Evolutionary conservation across 2,329 filamentous ascomycete genomes (phyloP).

Genomic region (Grosmannia clavigera): DNA sequence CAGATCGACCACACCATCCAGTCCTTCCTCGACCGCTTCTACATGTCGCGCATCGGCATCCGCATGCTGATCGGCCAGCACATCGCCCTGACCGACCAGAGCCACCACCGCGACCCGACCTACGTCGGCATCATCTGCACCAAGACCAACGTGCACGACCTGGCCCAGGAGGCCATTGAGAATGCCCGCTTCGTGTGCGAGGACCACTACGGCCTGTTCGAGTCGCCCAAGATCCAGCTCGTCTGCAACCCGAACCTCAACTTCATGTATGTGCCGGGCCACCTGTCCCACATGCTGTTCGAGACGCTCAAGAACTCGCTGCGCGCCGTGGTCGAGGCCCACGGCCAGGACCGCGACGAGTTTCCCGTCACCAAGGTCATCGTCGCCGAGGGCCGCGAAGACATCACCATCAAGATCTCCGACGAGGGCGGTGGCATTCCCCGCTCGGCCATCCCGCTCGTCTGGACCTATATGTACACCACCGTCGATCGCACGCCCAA

Average conservation of each 20-base stretch:
- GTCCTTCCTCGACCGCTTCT: conserved; percentile 94
- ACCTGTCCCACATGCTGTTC: conserved; percentile 98
- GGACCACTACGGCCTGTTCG: conserved; percentile 94
- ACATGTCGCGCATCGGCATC: conserved; percentile 98
- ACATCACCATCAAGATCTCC: conserved; percentile 97
- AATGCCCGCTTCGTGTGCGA: conserved; percentile 99
- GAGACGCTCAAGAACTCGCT: conserved; percentile 98
- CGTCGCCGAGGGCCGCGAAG: conserved; percentile 92
- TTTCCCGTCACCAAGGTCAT: conserved; percentile 97
- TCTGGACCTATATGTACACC: conserved; percentile 99
- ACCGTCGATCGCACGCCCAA: conserved; percentile 93
- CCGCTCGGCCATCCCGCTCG: conserved; percentile 80
- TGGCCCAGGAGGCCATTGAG: conserved; percentile 94
- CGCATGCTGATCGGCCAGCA: conserved; percentile 99
- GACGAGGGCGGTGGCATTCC: conserved; percentile 96
- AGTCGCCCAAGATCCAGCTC: conserved; percentile 90
- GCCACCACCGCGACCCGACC: conserved; percentile 74
- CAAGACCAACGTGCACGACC: conserved; percentile 89
- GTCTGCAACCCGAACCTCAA: conserved; percentile 88
- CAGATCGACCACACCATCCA: conserved; percentile 98
- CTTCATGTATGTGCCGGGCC: conserved; percentile 99
- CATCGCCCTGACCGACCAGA: conserved; percentile 91
- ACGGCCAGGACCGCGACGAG: conserved; percentile 88
- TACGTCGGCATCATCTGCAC: conserved; percentile 99
- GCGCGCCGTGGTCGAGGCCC: conserved; percentile 88